Conservation (phyloP, 345 rosid species). For the Pugionium dolabratum region DNA sequence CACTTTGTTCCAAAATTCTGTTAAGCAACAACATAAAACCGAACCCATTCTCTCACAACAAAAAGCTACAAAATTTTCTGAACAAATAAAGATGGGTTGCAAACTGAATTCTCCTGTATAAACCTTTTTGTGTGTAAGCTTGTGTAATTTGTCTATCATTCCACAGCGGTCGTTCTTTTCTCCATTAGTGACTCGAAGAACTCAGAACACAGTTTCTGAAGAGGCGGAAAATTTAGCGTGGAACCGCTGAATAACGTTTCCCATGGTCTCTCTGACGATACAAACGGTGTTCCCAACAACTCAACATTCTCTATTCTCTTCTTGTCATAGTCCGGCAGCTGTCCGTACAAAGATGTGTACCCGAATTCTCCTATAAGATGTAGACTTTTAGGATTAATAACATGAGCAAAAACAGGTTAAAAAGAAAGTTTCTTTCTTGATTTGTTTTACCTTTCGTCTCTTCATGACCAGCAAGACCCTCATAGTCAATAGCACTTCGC, state of each 20-base stretch:
- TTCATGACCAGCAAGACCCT: constrained; percentile 45
- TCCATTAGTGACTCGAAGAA: constrained; percentile 81
- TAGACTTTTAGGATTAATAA: constrained; percentile 1
- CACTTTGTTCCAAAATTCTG: background rate
- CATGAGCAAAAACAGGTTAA: background rate
- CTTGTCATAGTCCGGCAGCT: constrained; percentile 54
- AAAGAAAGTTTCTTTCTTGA: background rate
- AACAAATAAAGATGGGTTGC: constrained; percentile 17
- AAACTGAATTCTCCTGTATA: constrained; percentile 20
- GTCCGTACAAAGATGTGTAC: constrained; percentile 73
- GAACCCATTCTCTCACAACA: constrained; percentile 13
- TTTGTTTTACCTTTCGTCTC: constrained; percentile 50
- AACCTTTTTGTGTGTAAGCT: constrained; percentile 16
- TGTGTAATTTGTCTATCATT: constrained; percentile 40
- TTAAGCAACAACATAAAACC: constrained; percentile 18
- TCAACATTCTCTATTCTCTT: constrained; percentile 42
- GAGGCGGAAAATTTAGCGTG: constrained; percentile 84
- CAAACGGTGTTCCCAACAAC: constrained; percentile 41
- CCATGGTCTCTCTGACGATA: constrained; percentile 78
- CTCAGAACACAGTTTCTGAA: constrained; percentile 61
- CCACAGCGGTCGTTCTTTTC: constrained; percentile 57
- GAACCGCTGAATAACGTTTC: constrained; percentile 78
- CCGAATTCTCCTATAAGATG: constrained; percentile 51
- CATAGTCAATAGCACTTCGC: constrained; percentile 39
- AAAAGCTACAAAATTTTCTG: constrained; percentile 34